A percentile compares a stretch with the other conserved stretches of the same genome.
phyloP scores from a whole-genome alignment of 768 basidiomycete genomes.

The Gymnopilus dilepis region DNA sequence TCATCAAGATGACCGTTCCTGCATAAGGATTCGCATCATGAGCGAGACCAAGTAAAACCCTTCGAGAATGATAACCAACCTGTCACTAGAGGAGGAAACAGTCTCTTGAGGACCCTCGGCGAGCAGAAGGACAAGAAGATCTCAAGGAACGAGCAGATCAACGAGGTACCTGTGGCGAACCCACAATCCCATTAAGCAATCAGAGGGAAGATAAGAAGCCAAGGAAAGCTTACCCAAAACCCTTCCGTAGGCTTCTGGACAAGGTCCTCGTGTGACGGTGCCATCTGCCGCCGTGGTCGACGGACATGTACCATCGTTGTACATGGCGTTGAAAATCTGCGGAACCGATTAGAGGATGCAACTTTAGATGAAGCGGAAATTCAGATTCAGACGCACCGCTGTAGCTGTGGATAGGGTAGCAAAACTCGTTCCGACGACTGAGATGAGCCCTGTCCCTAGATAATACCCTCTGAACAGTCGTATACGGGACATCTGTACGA shows the following conservation, averaged over 20 bases:
- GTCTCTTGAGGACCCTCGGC: slow-evolving; percentile 58
- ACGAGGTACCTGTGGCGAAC: slow-evolving; percentile 60
- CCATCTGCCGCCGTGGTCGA: slow-evolving; percentile 62
- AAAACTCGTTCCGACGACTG: slow-evolving; percentile 84
- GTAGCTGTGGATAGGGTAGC: slow-evolving; percentile 77
- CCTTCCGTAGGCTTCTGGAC: slow-evolving; percentile 83
- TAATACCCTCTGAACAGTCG: slow-evolving; percentile 66
- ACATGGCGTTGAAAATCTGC: slow-evolving; percentile 79
- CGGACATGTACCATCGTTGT: slow-evolving; percentile 79
- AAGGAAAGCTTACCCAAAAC: slow-evolving; percentile 57
- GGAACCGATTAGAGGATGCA: background rate
- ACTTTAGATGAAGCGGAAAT: background rate
- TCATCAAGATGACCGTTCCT: slow-evolving; percentile 83
- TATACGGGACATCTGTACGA: slow-evolving; percentile 80
- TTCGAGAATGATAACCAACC: slow-evolving; percentile 39
- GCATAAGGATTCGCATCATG: background rate
- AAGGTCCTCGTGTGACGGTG: slow-evolving; percentile 58
- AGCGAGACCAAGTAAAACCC: background rate
- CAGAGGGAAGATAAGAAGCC: background rate
- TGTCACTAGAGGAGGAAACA: slow-evolving; percentile 85
- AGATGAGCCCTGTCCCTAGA: slow-evolving; percentile 80
- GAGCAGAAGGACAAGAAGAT: slow-evolving; percentile 82
- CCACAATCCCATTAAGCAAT: background rate
- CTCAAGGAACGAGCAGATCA: slow-evolving; percentile 81
- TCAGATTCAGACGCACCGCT: slow-evolving; percentile 48